Percentiles rank a stretch among this genome's conserved stretches.
Evolutionary conservation across 2,329 filamentous ascomycete genomes (phyloP).

Genomic region (Ceratocystis alfenasii): DNA sequence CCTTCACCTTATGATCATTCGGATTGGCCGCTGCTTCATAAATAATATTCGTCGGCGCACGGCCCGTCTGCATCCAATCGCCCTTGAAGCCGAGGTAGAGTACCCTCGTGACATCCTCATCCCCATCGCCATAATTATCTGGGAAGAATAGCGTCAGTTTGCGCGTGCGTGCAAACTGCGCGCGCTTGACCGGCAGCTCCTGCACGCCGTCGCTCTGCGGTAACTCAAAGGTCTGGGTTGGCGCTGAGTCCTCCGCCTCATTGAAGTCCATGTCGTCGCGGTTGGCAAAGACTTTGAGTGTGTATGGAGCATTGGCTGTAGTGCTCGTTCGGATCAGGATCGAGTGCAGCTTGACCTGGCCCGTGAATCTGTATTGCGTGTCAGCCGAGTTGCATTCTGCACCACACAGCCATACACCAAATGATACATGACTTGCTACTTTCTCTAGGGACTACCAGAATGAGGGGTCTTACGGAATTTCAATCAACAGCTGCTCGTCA

Average conservation of each 20-base stretch:
- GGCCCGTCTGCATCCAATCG: slow-evolving; percentile 75
- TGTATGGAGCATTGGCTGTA: slow-evolving; percentile 59
- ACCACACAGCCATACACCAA: too few species aligned
- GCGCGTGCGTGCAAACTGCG: slow-evolving; percentile 76
- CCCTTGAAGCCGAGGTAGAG: slow-evolving; percentile 87
- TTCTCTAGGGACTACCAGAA: too few species aligned
- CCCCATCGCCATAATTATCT: slow-evolving; percentile 74
- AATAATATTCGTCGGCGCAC: slow-evolving; percentile 61
- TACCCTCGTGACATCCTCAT: slow-evolving; percentile 67
- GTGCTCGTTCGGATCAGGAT: slow-evolving; percentile 73
- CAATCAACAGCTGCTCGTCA: slow-evolving; percentile 89
- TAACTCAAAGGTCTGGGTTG: slow-evolving; percentile 67
- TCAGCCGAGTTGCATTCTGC: slow-evolving; percentile 1
- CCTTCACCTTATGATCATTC: slow-evolving; percentile 63
- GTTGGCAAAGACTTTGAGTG: slow-evolving; percentile 80
- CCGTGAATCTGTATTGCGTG: slow-evolving; percentile 59
- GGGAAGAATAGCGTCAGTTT: slow-evolving; percentile 76
- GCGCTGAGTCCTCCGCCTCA: slow-evolving; percentile 53
- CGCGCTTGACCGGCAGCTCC: slow-evolving; percentile 78
- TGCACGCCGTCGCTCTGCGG: slow-evolving; percentile 70
- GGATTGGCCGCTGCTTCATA: slow-evolving; percentile 95
- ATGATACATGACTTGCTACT: too few species aligned
- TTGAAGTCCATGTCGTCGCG: slow-evolving; percentile 75
- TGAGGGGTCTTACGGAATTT: slow-evolving; percentile 56
- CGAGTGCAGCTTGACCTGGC: slow-evolving; percentile 83